Conservation (phyloP, 306 rosid species). For the Senna tora region DNA sequence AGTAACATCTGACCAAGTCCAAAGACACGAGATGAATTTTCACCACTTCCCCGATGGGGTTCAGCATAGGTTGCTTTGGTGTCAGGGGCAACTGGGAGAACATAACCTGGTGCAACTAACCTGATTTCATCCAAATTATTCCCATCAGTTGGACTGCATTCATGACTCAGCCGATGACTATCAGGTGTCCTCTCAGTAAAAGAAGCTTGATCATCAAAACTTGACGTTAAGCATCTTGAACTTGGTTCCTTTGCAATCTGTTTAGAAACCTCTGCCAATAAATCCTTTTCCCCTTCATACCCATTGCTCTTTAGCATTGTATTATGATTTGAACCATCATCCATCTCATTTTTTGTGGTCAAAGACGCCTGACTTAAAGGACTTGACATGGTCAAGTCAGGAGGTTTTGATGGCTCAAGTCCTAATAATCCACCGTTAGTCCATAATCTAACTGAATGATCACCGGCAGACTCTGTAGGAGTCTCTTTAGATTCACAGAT, state of each 20-base stretch:
- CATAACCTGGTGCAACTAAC: constrained; percentile 46
- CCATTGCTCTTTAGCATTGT: constrained; percentile 44
- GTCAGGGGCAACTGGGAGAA: constrained; percentile 42
- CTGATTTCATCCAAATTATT: constrained; percentile 36
- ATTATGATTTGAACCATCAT: constrained; percentile 39
- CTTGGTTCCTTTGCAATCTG: constrained; percentile 43
- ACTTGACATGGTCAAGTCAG: constrained; percentile 63
- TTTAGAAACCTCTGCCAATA: constrained; percentile 37
- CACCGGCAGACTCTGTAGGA: constrained; percentile 48
- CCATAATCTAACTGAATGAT: constrained; percentile 73
- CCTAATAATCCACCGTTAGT: constrained; percentile 97
- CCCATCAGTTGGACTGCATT: constrained; percentile 38
- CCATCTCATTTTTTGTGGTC: constrained; percentile 40
- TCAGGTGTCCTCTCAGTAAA: constrained; percentile 34
- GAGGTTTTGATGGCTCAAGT: constrained; percentile 96
- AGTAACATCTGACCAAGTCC: constrained; percentile 79
- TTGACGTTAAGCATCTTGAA: constrained; percentile 42
- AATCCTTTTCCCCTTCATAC: constrained; percentile 37
- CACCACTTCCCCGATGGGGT: constrained; percentile 46
- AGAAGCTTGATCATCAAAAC: constrained; percentile 46
- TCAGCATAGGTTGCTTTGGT: constrained; percentile 45
- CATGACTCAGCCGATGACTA: constrained; percentile 41
- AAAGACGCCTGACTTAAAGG: constrained; percentile 46
- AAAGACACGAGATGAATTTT: constrained; percentile 60
- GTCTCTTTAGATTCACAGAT: constrained; percentile 52